These are phyloP conservation scores for Lichtheimia ramosa DNA, from an alignment of 371 early-diverging fungal genomes.

Conservation along the genomic window DNA sequence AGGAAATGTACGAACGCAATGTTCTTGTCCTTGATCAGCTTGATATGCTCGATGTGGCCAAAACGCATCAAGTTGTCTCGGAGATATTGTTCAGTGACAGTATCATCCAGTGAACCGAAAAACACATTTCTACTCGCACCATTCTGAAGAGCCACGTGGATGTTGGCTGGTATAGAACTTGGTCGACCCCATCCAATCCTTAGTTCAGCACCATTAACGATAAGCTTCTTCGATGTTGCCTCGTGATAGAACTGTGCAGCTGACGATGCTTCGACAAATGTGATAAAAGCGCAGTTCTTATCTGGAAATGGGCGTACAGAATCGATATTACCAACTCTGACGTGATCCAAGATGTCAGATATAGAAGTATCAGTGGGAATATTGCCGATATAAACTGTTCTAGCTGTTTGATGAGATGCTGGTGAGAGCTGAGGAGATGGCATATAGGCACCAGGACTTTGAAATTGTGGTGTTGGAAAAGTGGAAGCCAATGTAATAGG, in stretches of 20 bases:
- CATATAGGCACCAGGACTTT: constrained; percentile 19
- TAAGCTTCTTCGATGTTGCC: constrained; percentile 37
- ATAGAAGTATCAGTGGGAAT: constrained; percentile 62
- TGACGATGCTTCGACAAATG: constrained; percentile 70
- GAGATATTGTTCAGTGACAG: constrained; percentile 52
- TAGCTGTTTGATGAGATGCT: constrained; percentile 29
- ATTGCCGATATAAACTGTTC: constrained; percentile 83
- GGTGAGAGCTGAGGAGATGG: constrained; percentile 19
- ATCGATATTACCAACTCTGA: constrained; percentile 79
- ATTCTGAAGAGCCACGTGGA: constrained; percentile 58
- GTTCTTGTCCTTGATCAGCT: constrained; percentile 66
- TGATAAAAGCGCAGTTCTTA: constrained; percentile 78
- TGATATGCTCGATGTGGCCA: constrained; percentile 75
- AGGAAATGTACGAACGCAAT: constrained; percentile 86
- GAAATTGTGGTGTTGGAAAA: constrained; percentile 23
- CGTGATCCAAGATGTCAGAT: constrained; percentile 71
- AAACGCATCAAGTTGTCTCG: constrained; percentile 59
- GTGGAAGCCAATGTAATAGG: constrained; percentile 15
- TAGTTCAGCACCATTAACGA: constrained; percentile 54
- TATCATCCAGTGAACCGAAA: constrained; percentile 67
- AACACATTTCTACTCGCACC: constrained; percentile 82
- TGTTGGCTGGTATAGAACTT: constrained; percentile 46
- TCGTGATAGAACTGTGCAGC: constrained; percentile 64
- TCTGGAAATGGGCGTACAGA: constrained; percentile 72
- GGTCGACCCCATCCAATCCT: constrained; percentile 83